Percentiles rank a stretch among this genome's conserved stretches.
These are phyloP conservation scores for Vigna nakashimae DNA, from an alignment of 306 rosid species.

Conservation along the genomic window DNA sequence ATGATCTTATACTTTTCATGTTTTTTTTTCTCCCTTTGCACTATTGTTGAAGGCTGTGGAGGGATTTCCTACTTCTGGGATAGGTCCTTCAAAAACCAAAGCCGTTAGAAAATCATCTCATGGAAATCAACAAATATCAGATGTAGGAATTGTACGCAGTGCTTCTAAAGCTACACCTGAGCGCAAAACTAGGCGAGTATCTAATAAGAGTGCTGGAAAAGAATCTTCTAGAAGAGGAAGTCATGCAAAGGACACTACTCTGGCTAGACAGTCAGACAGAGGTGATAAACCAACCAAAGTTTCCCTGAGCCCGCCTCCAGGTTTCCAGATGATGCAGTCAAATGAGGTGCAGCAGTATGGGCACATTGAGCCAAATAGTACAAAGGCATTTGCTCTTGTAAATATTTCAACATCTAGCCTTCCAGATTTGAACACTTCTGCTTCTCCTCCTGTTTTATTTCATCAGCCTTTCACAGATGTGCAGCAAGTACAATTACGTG, in stretches of 20 bases:
- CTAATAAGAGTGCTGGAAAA: constrained; percentile 69
- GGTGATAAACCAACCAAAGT: constrained; percentile 63
- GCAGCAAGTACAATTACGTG: constrained; percentile 99
- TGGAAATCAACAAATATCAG: constrained; percentile 59
- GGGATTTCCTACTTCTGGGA: constrained; percentile 61
- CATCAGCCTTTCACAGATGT: constrained; percentile 95
- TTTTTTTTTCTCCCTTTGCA: constrained; percentile 21
- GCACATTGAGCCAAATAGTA: constrained; percentile 63
- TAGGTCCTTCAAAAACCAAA: constrained; percentile 57
- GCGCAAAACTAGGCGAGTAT: constrained; percentile 74
- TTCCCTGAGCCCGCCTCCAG: constrained; percentile 63
- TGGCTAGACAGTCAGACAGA: constrained; percentile 58
- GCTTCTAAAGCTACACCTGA: constrained; percentile 69
- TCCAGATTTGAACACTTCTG: constrained; percentile 91
- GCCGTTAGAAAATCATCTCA: constrained; percentile 52
- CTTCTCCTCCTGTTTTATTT: constrained; percentile 71
- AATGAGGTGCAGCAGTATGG: constrained; percentile 76
- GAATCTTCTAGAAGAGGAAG: constrained; percentile 76
- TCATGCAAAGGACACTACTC: constrained; percentile 57
- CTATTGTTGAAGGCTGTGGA: constrained; percentile 64
- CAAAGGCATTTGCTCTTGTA: constrained; percentile 66
- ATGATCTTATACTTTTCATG: constrained; percentile 17
- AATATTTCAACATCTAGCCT: constrained; percentile 72
- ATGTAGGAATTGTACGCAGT: constrained; percentile 49
- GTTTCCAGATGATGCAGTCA: constrained; percentile 80